A percentile compares a stretch with the other conserved stretches of the same genome.
Conservation (phyloP, 805 yeast species). For the Wickerhamiella vanderwaltii region DNA sequence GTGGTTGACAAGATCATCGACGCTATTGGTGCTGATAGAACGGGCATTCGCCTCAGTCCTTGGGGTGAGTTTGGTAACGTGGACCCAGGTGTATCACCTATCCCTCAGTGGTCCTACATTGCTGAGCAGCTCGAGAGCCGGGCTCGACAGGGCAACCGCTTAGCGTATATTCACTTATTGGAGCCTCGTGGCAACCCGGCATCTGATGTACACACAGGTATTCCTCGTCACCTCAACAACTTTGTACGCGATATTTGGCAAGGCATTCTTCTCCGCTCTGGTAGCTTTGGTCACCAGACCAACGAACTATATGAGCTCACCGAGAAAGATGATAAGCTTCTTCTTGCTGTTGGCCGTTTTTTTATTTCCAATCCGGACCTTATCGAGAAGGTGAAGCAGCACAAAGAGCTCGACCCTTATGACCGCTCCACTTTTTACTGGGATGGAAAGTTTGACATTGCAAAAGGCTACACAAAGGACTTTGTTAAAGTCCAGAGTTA, state of each 20-base stretch:
- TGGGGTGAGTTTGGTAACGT: constrained; percentile 28
- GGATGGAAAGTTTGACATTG: constrained; percentile 14
- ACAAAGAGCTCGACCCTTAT: constrained; percentile 33
- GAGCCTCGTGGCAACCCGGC: constrained; percentile 34
- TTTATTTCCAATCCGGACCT: constrained; percentile 48
- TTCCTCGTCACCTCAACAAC: constrained; percentile 11
- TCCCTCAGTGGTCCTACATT: constrained; percentile 33
- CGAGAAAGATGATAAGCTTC: constrained; percentile 20
- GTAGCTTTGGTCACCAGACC: constrained; percentile 16
- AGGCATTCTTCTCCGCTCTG: constrained; percentile 20
- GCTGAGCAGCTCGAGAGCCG: constrained; percentile 33
- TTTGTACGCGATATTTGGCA: constrained; percentile 20
- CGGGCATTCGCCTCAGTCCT: constrained; percentile 32
- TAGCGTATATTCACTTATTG: constrained; percentile 35
- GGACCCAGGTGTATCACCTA: constrained; percentile 24
- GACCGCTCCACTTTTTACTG: constrained; percentile 40
- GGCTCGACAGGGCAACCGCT: constrained; percentile 28
- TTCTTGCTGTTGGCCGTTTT: constrained; percentile 37
- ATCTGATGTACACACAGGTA: constrained; percentile 1
- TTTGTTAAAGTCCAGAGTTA: too few relatives aligned
- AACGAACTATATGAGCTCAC: constrained; percentile 7
- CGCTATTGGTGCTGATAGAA: constrained; percentile 28
- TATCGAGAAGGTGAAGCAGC: constrained; percentile 33
- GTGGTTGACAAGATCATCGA: constrained; percentile 33
- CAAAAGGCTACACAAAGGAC: constrained; percentile 30